A percentile compares a stretch with the other conserved stretches of the same genome.
Conservation (phyloP, 2,329 filamentous ascomycete genomes). For the Neonectria faginata region DNA sequence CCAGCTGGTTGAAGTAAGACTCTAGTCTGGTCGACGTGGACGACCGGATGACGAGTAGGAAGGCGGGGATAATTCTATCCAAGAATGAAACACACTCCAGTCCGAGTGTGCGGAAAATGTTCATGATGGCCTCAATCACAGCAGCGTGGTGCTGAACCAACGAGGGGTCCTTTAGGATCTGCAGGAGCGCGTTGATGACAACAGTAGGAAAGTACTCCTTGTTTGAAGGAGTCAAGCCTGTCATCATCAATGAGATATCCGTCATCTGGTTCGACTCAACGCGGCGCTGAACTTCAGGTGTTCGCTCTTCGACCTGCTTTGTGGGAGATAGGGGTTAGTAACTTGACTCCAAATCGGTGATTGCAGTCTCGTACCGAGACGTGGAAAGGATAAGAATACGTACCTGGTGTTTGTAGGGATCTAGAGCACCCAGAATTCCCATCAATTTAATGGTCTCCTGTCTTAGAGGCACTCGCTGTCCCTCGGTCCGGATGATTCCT, state of each 20-base stretch:
- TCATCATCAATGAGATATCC: constrained; percentile 98
- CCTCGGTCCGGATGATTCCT: constrained; percentile 92
- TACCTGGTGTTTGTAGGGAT: constrained; percentile 93
- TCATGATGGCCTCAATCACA: constrained; percentile 98
- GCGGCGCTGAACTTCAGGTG: constrained; percentile 80
- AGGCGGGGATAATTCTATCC: constrained; percentile 92
- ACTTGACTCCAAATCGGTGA: no score
- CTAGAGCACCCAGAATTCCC: constrained; percentile 92
- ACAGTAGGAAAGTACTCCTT: constrained; percentile 99
- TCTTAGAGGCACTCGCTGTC: constrained; percentile 82
- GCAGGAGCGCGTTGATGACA: constrained; percentile 93
- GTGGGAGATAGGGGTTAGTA: constrained; percentile 40
- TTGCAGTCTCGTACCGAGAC: neutral
- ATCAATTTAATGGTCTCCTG: constrained; percentile 97
- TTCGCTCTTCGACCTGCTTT: constrained; percentile 85
- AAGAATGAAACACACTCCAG: constrained; percentile 97
- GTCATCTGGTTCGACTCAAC: constrained; percentile 77
- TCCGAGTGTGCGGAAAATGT: constrained; percentile 95
- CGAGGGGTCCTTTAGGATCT: constrained; percentile 91
- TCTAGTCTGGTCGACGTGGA: constrained; percentile 84
- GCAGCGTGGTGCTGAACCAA: constrained; percentile 90
- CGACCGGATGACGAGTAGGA: constrained; percentile 87
- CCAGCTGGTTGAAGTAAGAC: constrained; percentile 97
- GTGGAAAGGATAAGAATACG: constrained; percentile 10
- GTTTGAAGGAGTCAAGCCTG: constrained; percentile 92